Evolutionary conservation across 495 filamentous ascomycete genomes (phyloP).

Genomic region (Penicillium lividum): DNA sequence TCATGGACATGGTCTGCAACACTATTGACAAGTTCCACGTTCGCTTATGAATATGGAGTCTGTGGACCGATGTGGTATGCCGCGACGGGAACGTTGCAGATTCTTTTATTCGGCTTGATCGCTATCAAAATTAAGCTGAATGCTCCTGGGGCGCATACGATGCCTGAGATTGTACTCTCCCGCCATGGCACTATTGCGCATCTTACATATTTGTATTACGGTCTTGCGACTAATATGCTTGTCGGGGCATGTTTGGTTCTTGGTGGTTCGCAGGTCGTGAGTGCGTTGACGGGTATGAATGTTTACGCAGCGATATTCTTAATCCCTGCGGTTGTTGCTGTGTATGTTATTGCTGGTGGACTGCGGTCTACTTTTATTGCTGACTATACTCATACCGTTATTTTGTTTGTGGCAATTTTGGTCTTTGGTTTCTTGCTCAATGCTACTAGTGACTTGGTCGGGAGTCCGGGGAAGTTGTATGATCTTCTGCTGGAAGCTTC

Average conservation of each 20-base stretch:
- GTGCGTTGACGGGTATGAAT: constrained; percentile 46
- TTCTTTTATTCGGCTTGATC: constrained; percentile 43
- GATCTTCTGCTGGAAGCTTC: constrained; percentile 49
- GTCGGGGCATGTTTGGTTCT: constrained; percentile 42
- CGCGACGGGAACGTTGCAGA: constrained; percentile 45
- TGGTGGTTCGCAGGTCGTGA: constrained; percentile 45
- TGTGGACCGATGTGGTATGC: constrained; percentile 50
- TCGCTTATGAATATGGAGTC: constrained; percentile 52
- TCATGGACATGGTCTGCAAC: constrained; percentile 51
- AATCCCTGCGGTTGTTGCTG: constrained; percentile 41
- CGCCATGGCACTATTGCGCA: constrained; percentile 41
- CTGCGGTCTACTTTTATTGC: constrained; percentile 44
- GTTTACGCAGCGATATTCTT: constrained; percentile 47
- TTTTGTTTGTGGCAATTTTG: constrained; percentile 41
- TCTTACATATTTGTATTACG: constrained; percentile 40
- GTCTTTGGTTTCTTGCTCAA: constrained; percentile 52
- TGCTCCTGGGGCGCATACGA: constrained; percentile 40
- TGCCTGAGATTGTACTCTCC: constrained; percentile 40
- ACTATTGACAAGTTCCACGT: constrained; percentile 44
- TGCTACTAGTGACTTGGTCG: constrained; percentile 45
- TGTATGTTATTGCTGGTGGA: constrained; percentile 47
- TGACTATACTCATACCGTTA: constrained; percentile 49
- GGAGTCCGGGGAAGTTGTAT: constrained; percentile 46
- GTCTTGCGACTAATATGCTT: constrained; percentile 47
- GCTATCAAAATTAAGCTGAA: constrained; percentile 45